Evolutionary conservation across 1,139 yeast species (phyloP).

Genomic region (Suzukiozyma palmioleophila): DNA sequence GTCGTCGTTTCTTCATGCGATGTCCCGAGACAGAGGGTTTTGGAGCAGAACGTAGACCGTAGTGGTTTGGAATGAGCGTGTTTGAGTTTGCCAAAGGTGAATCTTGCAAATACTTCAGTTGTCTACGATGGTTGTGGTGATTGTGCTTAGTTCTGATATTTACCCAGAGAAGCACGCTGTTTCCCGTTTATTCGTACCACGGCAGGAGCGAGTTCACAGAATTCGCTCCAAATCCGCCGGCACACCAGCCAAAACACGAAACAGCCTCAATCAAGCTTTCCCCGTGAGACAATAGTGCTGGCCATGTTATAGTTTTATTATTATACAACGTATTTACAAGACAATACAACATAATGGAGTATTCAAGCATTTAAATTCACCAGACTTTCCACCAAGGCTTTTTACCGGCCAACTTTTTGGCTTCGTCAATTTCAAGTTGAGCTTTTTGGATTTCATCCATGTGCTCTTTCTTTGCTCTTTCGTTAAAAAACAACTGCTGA

Average conservation of each 20-base stretch:
- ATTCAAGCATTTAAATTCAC: background rate
- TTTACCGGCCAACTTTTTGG: slow-evolving; percentile 24
- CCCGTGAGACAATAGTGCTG: too few species aligned
- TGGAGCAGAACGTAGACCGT: slow-evolving; percentile 28
- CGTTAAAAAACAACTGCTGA: slow-evolving; percentile 46
- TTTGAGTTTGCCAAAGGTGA: too few species aligned
- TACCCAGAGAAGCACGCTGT: too few species aligned
- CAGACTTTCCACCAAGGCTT: slow-evolving; percentile 26
- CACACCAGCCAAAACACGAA: too few species aligned
- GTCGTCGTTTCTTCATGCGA: slow-evolving; percentile 37
- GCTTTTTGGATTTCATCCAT: slow-evolving; percentile 35
- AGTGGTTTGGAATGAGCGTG: too few species aligned
- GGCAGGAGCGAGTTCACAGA: too few species aligned
- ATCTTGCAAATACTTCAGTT: too few species aligned
- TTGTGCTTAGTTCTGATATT: too few species aligned
- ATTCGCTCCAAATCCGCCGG: too few species aligned
- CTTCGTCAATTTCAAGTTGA: slow-evolving; percentile 27
- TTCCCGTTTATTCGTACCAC: too few species aligned
- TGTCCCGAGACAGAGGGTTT: slow-evolving; percentile 43
- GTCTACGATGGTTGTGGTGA: too few species aligned
- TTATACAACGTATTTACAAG: slow-evolving; percentile 1
- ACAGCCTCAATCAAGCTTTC: too few species aligned
- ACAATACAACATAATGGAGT: background rate
- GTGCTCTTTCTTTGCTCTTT: slow-evolving; percentile 41
- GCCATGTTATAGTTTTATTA: background rate